A percentile compares a stretch with the other conserved stretches of the same genome.
phyloP scores from a whole-genome alignment of 192 early-diverging fungal species.

The Rhizophlyctis rosea region DNA sequence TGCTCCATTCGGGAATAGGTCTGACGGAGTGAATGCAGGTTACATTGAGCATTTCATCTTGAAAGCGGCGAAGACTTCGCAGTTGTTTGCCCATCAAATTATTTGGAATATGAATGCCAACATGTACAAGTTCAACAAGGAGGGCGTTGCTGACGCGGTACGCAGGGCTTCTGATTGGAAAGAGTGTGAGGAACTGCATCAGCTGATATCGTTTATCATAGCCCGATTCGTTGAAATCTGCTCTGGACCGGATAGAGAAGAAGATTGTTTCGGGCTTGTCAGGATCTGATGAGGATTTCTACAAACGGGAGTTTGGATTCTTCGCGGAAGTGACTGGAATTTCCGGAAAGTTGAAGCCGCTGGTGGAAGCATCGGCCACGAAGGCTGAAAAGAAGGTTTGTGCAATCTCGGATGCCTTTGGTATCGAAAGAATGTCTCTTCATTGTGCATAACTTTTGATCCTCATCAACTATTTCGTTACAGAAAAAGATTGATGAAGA shows the following conservation, averaged over 20 bases:
- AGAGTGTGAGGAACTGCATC: slow-evolving; percentile 1
- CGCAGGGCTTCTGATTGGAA: slow-evolving; percentile 20
- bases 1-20: background rate
- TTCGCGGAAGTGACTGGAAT: slow-evolving; percentile 95
- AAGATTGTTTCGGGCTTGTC: slow-evolving; percentile 78
- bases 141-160: slow-evolving; percentile 40
- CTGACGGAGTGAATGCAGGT: slow-evolving; percentile 39
- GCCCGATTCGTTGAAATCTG: slow-evolving; percentile 86
- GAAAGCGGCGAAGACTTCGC: slow-evolving; percentile 87
- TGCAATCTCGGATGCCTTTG: background rate
- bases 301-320: slow-evolving; percentile 95
- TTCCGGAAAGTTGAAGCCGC: slow-evolving; percentile 94
- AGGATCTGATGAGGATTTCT: slow-evolving; percentile 85
- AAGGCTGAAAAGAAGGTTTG: slow-evolving; percentile 89
- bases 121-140: slow-evolving; percentile 75
- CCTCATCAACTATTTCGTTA: background rate
- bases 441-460: background rate
- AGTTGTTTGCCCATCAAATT: slow-evolving; percentile 99
- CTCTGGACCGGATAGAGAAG: slow-evolving; percentile 81
- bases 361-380: slow-evolving; percentile 69
- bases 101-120: slow-evolving; percentile 99
- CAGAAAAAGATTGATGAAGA: slow-evolving; percentile 97
- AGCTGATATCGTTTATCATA: background rate
- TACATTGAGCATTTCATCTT: slow-evolving; percentile 96
- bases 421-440: too few relatives aligned